Evolutionary conservation across 352 stramenopile species (phyloP), one percentile per base, ranked within the genome.

Genomic region (Pythium coloratum): DNA sequence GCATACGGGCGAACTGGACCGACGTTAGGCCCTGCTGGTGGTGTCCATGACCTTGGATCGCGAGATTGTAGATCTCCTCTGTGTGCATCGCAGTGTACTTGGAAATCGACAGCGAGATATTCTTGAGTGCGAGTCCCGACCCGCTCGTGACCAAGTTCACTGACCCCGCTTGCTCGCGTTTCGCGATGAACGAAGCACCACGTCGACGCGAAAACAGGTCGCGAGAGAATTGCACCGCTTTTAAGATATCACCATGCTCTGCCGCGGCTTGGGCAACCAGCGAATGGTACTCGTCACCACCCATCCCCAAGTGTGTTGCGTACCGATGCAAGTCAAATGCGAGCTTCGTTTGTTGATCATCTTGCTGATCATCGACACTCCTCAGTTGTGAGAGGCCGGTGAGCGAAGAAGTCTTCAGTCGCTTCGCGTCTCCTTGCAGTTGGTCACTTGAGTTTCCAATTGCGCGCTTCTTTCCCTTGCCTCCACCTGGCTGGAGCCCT

Each of bases 51-150:
- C 58, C 13, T 56, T 67, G 54, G 16, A 59, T 67, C 8, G 55
- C 44, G 8, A 69, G 57, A 49, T 47, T 70, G 58, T 91, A 91
- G 2, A 86, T 76, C 7, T 81, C 66, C 49, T 88, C 78, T 9
- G 84, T 75, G 33, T 92, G 68, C n/a, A 61, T 75, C 20, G 81
- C 77, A 6, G 81, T 82, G 62, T 84, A 90, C 46, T 73, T 62
- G 12, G 82, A 92, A 36, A 92, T 82, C 1, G 81, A 71, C 32
- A 85, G 68, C 12, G 82, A 86, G 14, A 90, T 84, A 49, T 76
- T 79, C 58, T 80, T 82, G 18, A 92, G 61, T 32, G 70, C 70
- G 18, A 62, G 28, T n/a, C 55, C 69, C 14, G 69, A 76, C 40
- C n/a, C 8, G 36, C 44, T 58, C 6, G 55, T 49, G 24, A 8